Evolutionary conservation across 257 asterid genomes (phyloP), one percentile per base, ranked within the genome.

Genomic region (Scutellaria barbata): DNA sequence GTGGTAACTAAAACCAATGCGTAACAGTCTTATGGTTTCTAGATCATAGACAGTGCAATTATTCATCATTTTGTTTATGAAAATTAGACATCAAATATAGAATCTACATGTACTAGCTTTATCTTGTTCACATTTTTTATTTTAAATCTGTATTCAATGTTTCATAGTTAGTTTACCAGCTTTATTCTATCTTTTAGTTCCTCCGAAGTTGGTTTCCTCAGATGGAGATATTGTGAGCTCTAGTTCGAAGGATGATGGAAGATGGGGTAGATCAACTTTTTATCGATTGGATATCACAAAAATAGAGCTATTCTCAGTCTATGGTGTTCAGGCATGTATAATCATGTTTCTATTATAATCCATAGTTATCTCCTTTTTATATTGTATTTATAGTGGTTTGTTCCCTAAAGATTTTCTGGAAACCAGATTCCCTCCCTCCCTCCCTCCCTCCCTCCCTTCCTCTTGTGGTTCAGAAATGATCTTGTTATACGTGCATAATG

Each of bases 271-370:
- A 70, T 88, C 97, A 68, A 85, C 85, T 46, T 82, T 86, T 65
- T 90, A 88, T 76, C 85, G 90, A 83, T 75, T 90, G 81, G 97
- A 88, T 69, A 82, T 86, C 79, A 51, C 79, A 47, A 88, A 74
- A 74, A 79, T 90, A 47, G 93, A 88, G 77, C 78, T 88, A 14
- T 86, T 82, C 79, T 88, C 96, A 1, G 84, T 85, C 68, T 88
- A 90, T 40, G 97, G 97, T 57, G 78, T 73, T 75, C 97, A 88
- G 96, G 97, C 81, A 85, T 73, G 93, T 84, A 61, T 22, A 43
- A 73, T 60, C 75, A 47, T 13, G 46, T 16, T 70, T 61, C 14
- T 68, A 37, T 16, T 68, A 22, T 53, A 57, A 13, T 54, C 50
- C 60, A 45, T 64, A 68, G 66, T 57, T 57, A 47, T 57, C 45